Evolutionary conservation across 2,329 filamentous ascomycete genomes (phyloP).

Genomic region (Lachnellula subtilissima): DNA sequence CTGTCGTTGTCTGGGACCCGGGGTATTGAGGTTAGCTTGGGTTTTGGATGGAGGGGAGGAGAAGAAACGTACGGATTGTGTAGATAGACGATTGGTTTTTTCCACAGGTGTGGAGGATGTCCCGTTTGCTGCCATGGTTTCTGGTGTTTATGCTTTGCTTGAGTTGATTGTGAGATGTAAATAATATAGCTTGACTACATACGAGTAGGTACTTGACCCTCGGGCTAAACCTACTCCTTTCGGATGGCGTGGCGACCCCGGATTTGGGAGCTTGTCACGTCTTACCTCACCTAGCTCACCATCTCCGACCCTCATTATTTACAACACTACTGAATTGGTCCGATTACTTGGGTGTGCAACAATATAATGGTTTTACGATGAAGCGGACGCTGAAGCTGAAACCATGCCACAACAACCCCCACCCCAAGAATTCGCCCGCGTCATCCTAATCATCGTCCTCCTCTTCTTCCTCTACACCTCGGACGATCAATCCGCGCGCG

Average conservation of each 20-base stretch:
- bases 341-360: neutral
- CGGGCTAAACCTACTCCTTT: neutral
- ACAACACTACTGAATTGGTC: neutral
- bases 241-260: neutral
- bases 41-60: neutral
- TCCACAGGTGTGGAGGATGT: neutral
- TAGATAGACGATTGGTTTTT: neutral
- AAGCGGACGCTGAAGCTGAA: slow-evolving; percentile 2
- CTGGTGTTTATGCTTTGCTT: no score
- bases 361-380: neutral
- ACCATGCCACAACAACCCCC: slow-evolving; percentile 26
- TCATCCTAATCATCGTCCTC: slow-evolving; percentile 28
- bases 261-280: neutral
- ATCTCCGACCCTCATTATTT: neutral
- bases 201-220: neutral
- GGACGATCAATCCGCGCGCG: slow-evolving; percentile 22
- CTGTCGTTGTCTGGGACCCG: slow-evolving; percentile 16
- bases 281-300: neutral
- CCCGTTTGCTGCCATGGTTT: neutral
- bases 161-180: neutral
- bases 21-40: neutral
- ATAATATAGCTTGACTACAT: neutral
- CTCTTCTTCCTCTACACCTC: slow-evolving; percentile 31
- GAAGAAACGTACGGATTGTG: neutral
- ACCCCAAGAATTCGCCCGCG: slow-evolving; percentile 25